Conservation (phyloP, 257 asterid species). For the Eustoma russellianum region DNA sequence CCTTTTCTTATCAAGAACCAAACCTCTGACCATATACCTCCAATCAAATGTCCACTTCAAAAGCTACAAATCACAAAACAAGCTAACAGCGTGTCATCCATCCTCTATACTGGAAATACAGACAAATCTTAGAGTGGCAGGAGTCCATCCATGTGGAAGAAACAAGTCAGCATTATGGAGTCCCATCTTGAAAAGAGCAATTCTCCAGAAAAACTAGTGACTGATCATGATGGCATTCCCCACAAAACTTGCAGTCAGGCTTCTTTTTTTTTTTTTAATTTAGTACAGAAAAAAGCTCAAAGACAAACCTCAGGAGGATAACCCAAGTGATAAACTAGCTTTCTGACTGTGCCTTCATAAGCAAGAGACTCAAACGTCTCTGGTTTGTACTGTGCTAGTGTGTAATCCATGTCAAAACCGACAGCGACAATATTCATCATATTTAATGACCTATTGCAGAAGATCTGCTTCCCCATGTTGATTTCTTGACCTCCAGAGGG, state of each 20-base stretch:
- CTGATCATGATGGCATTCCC: not conserved
- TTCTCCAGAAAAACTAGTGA: not conserved
- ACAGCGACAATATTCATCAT: conserved; percentile 86
- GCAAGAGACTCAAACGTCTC: conserved; percentile 97
- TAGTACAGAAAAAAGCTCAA: conserved; percentile 2
- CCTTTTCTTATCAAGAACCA: conserved; percentile 88
- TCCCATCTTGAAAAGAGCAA: not conserved
- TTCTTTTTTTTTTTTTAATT: too few relatives aligned
- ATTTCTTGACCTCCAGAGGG: conserved; percentile 62
- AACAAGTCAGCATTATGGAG: too few relatives aligned
- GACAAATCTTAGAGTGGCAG: not conserved
- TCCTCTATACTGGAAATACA: conserved; percentile 2
- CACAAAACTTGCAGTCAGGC: not conserved
- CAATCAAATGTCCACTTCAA: conserved; percentile 80
- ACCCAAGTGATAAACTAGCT: conserved; percentile 80
- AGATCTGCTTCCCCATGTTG: conserved; percentile 66
- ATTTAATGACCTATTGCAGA: conserved; percentile 92
- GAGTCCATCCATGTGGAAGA: not conserved
- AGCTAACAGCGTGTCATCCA: conserved; percentile 16
- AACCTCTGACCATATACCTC: conserved; percentile 98
- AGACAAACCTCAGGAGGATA: conserved; percentile 77
- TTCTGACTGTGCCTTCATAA: conserved; percentile 80
- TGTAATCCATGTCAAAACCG: conserved; percentile 98
- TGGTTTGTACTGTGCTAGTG: conserved; percentile 86
- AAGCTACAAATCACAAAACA: conserved; percentile 40